A percentile compares a stretch with the other conserved stretches of the same genome.
These are phyloP conservation scores for Naganishia randhawae DNA, from an alignment of 768 basidiomycete species.

Conservation along the genomic window DNA sequence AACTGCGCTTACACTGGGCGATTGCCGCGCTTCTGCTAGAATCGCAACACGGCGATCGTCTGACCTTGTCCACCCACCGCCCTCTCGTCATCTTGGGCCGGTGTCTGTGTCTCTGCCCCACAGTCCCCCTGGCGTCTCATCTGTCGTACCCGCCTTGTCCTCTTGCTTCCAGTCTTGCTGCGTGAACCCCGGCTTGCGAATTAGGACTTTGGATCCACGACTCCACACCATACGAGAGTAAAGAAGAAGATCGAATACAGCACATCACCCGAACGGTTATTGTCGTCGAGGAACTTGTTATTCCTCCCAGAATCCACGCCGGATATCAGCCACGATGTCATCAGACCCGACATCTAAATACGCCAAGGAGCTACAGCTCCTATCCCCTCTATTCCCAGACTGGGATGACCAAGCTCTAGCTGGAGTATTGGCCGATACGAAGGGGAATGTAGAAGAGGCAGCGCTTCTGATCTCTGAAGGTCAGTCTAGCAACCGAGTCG, in stretches of 20 bases:
- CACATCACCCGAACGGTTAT: not conserved
- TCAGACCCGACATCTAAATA: constrained; percentile 44
- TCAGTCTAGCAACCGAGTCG: constrained; percentile 25
- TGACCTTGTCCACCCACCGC: not conserved
- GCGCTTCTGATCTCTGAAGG: constrained; percentile 50
- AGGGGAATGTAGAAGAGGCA: constrained; percentile 49
- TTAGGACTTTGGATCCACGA: not conserved
- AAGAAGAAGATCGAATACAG: not conserved
- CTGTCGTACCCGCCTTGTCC: not conserved
- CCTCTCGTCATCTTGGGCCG: constrained; percentile 14
- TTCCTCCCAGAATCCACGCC: not conserved
- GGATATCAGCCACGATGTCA: not conserved
- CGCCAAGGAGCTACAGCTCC: constrained; percentile 42
- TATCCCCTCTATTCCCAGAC: constrained; percentile 49
- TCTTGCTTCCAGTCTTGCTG: not conserved
- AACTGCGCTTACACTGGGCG: not conserved
- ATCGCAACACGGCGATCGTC: not conserved
- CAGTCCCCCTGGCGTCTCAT: not conserved
- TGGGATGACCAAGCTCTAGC: constrained; percentile 50
- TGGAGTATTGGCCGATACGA: constrained; percentile 47
- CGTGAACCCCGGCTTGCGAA: constrained; percentile 1
- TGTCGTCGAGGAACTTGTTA: not conserved
- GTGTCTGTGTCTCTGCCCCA: not conserved
- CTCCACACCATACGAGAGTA: not conserved
- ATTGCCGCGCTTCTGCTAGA: too few species aligned